Evolutionary conservation across 169 alveolate genomes (phyloP).

Genomic region (Plasmodium gonderi): DNA sequence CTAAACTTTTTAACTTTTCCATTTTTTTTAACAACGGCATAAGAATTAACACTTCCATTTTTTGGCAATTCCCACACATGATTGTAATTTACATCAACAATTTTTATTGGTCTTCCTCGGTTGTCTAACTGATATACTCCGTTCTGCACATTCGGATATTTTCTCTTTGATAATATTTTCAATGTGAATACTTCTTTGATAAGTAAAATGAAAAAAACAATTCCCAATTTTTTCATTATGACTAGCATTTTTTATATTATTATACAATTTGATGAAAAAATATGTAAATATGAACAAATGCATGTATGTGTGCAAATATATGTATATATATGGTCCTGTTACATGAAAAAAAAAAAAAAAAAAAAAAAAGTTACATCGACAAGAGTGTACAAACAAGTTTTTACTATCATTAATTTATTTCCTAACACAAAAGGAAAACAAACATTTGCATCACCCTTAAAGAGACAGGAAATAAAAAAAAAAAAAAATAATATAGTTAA

Average conservation of each 20-base stretch:
- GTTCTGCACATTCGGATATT: slow-evolving; percentile 65
- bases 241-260: neutral
- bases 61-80: slow-evolving; percentile 69
- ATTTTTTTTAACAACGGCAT: slow-evolving; percentile 64
- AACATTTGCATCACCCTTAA: neutral
- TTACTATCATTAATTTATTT: too few species aligned
- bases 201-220: slow-evolving; percentile 18
- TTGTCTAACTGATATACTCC: slow-evolving; percentile 70
- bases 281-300: neutral
- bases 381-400: neutral
- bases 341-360: neutral
- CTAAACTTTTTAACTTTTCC: slow-evolving; percentile 67
- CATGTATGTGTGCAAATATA: neutral
- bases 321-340: neutral
- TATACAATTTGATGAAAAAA: neutral
- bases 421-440: neutral
- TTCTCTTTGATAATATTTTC: slow-evolving; percentile 10
- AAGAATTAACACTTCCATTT: slow-evolving; percentile 50
- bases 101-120: slow-evolving; percentile 67
- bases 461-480: neutral
- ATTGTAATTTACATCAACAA: slow-evolving; percentile 60
- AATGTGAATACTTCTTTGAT: slow-evolving; percentile 11
- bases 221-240: slow-evolving; percentile 25
- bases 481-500: neutral
- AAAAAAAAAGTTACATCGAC: neutral